Percentiles rank a stretch among this genome's conserved stretches.
phyloP scores from a whole-genome alignment of 106 monocot genomes.

The Amphibolis antarctica region DNA sequence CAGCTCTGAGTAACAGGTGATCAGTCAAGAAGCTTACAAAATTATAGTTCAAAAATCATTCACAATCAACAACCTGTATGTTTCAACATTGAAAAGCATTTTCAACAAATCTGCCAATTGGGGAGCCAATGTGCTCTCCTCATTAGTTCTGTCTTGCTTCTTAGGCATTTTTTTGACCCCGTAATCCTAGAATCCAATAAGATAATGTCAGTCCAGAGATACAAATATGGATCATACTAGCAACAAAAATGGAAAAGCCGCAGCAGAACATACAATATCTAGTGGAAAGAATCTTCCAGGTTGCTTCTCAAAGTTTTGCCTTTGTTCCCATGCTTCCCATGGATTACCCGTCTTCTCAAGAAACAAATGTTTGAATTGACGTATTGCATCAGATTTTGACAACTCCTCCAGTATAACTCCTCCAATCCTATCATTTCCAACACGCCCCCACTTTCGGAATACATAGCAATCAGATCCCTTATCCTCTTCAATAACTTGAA shows the following conservation, averaged over 20 bases:
- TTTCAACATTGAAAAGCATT: slow-evolving; percentile 95
- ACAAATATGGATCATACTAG: background rate
- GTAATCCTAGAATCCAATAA: slow-evolving; percentile 54
- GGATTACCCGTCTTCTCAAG: slow-evolving; percentile 93
- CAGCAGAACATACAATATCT: slow-evolving; percentile 54
- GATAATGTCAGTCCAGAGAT: background rate
- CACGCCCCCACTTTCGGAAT: slow-evolving; percentile 95
- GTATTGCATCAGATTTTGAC: slow-evolving; percentile 61
- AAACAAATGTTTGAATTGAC: slow-evolving; percentile 83
- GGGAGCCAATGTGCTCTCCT: slow-evolving; percentile 48
- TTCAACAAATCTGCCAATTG: slow-evolving; percentile 63
- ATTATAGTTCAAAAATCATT: background rate
- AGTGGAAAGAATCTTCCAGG: slow-evolving; percentile 85
- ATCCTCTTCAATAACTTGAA: slow-evolving; percentile 95
- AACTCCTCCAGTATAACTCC: slow-evolving; percentile 67
- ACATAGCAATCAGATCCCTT: slow-evolving; percentile 79
- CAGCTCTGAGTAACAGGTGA: slow-evolving; percentile 49
- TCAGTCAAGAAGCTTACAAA: background rate
- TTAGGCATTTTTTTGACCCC: slow-evolving; percentile 67
- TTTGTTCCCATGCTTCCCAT: slow-evolving; percentile 92
- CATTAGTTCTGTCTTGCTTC: slow-evolving; percentile 34
- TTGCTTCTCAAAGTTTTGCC: slow-evolving; percentile 62
- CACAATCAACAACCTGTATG: slow-evolving; percentile 57
- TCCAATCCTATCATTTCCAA: slow-evolving; percentile 95
- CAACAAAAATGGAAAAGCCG: background rate